phyloP scores from a whole-genome alignment of 768 basidiomycete species.

The Butyriboletus loyo region DNA sequence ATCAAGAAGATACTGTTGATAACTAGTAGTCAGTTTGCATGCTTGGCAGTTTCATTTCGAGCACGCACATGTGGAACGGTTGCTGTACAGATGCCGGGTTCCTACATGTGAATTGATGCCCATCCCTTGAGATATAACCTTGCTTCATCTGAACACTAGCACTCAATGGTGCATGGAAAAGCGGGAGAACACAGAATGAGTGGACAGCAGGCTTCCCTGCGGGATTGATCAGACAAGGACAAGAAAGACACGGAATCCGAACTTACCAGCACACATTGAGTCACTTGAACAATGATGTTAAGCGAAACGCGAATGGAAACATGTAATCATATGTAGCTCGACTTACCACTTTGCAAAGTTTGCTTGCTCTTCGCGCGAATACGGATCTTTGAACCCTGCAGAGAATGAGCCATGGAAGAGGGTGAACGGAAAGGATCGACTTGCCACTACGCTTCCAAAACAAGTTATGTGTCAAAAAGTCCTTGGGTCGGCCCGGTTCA shows the following conservation, averaged over 20 bases:
- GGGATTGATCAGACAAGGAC: not conserved
- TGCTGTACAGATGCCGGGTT: conserved; percentile 49
- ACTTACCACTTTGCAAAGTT: conserved; percentile 53
- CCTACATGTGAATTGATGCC: conserved; percentile 51
- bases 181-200: conserved; percentile 52
- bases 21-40: not conserved
- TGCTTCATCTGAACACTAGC: conserved; percentile 21
- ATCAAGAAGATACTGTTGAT: conserved; percentile 18
- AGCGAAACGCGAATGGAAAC: not conserved
- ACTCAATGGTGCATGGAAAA: conserved; percentile 45
- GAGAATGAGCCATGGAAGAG: not conserved
- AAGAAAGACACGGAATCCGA: not conserved
- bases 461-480: conserved; percentile 52
- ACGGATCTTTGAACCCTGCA: conserved; percentile 62
- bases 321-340: not conserved
- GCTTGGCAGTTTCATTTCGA: not conserved
- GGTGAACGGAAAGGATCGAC: not conserved
- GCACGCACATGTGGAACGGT: conserved; percentile 57
- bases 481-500: conserved; percentile 45
- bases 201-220: conserved; percentile 38
- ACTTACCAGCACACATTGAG: conserved; percentile 47
- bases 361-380: conserved; percentile 51
- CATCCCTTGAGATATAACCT: conserved; percentile 54
- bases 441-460: conserved; percentile 56
- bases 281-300: conserved; percentile 35